Evolutionary conservation across 345 rosid genomes (phyloP).

Genomic region (Brassica rapa): DNA sequence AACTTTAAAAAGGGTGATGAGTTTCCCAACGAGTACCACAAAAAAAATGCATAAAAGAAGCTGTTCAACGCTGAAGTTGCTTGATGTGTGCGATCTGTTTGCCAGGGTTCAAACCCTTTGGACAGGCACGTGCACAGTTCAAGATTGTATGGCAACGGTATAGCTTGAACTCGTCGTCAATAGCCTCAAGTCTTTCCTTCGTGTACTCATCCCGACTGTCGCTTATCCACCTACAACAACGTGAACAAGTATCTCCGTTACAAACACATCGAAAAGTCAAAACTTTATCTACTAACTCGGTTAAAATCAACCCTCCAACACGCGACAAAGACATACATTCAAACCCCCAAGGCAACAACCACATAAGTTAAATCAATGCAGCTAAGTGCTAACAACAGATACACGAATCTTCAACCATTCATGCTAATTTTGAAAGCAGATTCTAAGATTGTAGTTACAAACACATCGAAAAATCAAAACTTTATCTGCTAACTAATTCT

Average conservation of each 20-base stretch:
- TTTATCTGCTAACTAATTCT: not conserved
- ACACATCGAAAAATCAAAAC: slow-evolving; percentile 6
- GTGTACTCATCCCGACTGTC: slow-evolving; percentile 98
- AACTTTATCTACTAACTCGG: not conserved
- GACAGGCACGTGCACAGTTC: slow-evolving; percentile 98
- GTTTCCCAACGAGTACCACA: not conserved
- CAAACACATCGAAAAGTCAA: slow-evolving; percentile 10
- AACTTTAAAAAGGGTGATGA: not conserved
- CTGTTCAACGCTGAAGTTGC: slow-evolving; percentile 52
- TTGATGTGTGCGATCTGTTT: slow-evolving; percentile 86
- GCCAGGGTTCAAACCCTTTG: slow-evolving; percentile 97
- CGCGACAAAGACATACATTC: not conserved
- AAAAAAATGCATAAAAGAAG: not conserved
- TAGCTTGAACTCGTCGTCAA: slow-evolving; percentile 90
- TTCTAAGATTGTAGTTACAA: not conserved
- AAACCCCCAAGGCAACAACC: not conserved
- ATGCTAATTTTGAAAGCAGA: not conserved
- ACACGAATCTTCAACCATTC: not conserved
- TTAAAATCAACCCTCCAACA: slow-evolving; percentile 1
- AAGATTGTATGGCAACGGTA: slow-evolving; percentile 97
- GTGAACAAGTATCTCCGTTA: slow-evolving; percentile 11
- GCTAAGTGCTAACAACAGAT: not conserved
- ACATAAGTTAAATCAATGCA: not conserved
- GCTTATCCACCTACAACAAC: slow-evolving; percentile 83
- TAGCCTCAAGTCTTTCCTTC: slow-evolving; percentile 77